Evolutionary conservation across 495 filamentous ascomycete species (phyloP), one percentile per base, ranked within the genome.

Genomic region (Hapsidospora chrysogenum): DNA sequence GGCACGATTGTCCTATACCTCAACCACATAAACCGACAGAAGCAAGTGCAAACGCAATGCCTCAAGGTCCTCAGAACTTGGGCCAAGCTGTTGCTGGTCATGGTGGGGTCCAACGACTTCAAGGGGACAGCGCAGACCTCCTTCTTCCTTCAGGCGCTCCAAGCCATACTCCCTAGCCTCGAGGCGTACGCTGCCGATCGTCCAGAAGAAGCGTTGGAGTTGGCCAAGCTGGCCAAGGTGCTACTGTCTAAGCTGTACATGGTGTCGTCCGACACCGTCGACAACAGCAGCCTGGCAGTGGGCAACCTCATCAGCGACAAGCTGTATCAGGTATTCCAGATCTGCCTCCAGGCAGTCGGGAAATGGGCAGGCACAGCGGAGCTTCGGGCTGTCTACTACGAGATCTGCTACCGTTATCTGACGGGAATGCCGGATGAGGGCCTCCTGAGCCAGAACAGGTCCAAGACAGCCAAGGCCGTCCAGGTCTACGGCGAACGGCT

Each of bases 251-350:
- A 74, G 39, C 59, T 93, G 32, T 26, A 26, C 11, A 11, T 11
- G 6, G 11, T 6, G 23, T 6, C 23, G 6, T 11, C 23, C 11
- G 72, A 81, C 22, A 54, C 57, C 22, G 58, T 48, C 14, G 58
- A 59, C 38, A 58, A 52, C 21, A 47, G 63, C 18, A 44, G 60
- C 54, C 41, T 64, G 50, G 49, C 72, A 53, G 41, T 78, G 53
- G 46, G 85, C 34, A 67, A 87, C 48, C 54, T 86, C 29, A 76
- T 84, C 21, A 78, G 84, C 46, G 92, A 96, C 50, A 80, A 86
- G 48, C 69, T 95, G 8, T 85, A 80, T 44, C 78, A 94, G 44
- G 68, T 95, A 13, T 95, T 99, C 63, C 79, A 92, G 33, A 59
- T 83, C 18, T 80, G 77, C 34, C 60, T 92, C 15, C 67, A 70